Conservation (phyloP, 179 eudicot genomes). For the Sideroxylon spinosum region DNA sequence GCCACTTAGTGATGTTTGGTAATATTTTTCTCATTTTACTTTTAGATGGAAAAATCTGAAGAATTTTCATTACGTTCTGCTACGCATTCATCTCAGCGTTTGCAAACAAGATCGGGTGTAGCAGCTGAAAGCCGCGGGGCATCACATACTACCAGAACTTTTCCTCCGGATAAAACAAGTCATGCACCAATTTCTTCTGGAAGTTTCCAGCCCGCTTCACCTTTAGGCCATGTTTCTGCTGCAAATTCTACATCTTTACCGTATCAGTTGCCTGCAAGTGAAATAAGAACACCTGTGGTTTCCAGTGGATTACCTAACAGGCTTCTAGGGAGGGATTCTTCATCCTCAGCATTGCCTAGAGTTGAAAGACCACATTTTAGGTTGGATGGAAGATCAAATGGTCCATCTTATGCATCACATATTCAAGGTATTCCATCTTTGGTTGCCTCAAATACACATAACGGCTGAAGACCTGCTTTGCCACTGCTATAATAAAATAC, state of each 20-base stretch:
- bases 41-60: conserved; percentile 75
- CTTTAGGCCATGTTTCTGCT: conserved; percentile 43
- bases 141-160: conserved; percentile 31
- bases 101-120: conserved; percentile 37
- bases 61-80: conserved; percentile 49
- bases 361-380: conserved; percentile 46
- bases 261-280: conserved; percentile 53
- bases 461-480: neutral
- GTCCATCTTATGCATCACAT: conserved; percentile 45
- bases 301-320: conserved; percentile 43
- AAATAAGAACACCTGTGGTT: conserved; percentile 40
- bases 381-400: conserved; percentile 57
- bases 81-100: conserved; percentile 43
- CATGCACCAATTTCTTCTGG: conserved; percentile 42
- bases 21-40: conserved; percentile 10
- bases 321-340: conserved; percentile 44
- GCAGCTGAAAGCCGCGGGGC: conserved; percentile 43
- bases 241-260: conserved; percentile 46
- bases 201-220: conserved; percentile 40
- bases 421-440: conserved; percentile 50
- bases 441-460: neutral
- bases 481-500: neutral
- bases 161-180: conserved; percentile 50
- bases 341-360: conserved; percentile 39
- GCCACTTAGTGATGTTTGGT: neutral